phyloP scores from a whole-genome alignment of 257 asterid species.

The Capsicum chinense region DNA sequence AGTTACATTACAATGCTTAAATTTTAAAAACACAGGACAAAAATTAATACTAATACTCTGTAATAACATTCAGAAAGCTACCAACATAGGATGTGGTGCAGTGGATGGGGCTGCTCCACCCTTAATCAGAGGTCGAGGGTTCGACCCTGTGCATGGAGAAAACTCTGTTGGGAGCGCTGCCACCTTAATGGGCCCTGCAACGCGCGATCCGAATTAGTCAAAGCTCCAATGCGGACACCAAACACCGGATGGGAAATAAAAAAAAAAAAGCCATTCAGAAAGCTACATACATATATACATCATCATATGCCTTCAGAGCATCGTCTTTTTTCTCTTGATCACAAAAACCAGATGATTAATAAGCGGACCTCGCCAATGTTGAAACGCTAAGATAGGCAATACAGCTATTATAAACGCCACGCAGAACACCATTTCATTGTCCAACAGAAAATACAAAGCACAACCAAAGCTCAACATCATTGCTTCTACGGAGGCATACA shows the following conservation, averaged over 20 bases:
- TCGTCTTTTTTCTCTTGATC: background rate
- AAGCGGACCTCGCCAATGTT: background rate
- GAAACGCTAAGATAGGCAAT: conserved; percentile 19
- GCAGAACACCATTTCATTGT: background rate
- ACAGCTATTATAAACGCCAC: background rate
- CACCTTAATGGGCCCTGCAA: no score
- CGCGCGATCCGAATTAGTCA: no score
- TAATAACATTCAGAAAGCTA: background rate
- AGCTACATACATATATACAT: background rate
- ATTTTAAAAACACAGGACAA: background rate
- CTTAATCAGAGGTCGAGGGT: no score
- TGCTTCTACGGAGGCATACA: conserved; percentile 42
- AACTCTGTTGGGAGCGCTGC: no score
- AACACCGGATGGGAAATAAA: no score
- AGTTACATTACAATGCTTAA: no score
- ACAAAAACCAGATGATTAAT: background rate
- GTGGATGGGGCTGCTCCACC: no score
- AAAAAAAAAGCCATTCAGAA: background rate
- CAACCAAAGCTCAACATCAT: conserved; percentile 49
- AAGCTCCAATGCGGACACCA: no score
- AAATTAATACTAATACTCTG: background rate
- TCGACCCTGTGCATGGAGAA: no score
- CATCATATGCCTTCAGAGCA: background rate
- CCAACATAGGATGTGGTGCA: no score
- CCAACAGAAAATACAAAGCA: conserved; percentile 40